phyloP scores from a whole-genome alignment of 345 rosid genomes.

The Euphorbia peplus region DNA sequence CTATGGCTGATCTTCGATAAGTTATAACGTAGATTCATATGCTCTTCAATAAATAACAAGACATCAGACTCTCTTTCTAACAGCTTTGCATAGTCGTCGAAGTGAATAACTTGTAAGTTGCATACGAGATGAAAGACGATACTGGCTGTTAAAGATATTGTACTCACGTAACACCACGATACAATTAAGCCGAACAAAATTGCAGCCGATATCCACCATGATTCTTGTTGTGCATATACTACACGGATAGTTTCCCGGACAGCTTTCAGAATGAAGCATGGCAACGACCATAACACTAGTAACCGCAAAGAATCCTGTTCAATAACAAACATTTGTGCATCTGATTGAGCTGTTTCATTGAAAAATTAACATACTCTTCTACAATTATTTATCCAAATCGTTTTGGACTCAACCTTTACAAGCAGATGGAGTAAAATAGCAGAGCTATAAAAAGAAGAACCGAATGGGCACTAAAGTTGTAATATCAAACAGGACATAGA shows the following conservation, averaged over 20 bases:
- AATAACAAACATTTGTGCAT: background rate
- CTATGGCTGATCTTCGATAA: slow-evolving; percentile 96
- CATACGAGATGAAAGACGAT: slow-evolving; percentile 80
- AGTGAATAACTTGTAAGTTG: slow-evolving; percentile 89
- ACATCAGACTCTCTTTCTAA: slow-evolving; percentile 67
- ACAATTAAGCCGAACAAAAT: slow-evolving; percentile 47
- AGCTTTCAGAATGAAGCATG: slow-evolving; percentile 67
- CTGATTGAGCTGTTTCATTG: background rate
- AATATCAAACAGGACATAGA: background rate
- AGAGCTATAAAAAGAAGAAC: too few species aligned
- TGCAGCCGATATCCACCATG: slow-evolving; percentile 66
- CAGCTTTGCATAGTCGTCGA: slow-evolving; percentile 69
- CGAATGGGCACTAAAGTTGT: background rate
- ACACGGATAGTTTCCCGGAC: slow-evolving; percentile 56
- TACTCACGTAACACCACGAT: slow-evolving; percentile 77
- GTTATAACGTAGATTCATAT: slow-evolving; percentile 63
- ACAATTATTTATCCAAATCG: too few species aligned
- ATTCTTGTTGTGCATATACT: slow-evolving; percentile 44
- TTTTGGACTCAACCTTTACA: too few species aligned
- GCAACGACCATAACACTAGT: slow-evolving; percentile 65
- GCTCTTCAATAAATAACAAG: slow-evolving; percentile 61
- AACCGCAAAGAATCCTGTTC: slow-evolving; percentile 58
- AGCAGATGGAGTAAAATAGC: too few species aligned
- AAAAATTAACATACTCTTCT: background rate
- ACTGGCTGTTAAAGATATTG: slow-evolving; percentile 67